Evolutionary conservation across 495 filamentous ascomycete species (phyloP).

Genomic region (Cetradonia linearis): DNA sequence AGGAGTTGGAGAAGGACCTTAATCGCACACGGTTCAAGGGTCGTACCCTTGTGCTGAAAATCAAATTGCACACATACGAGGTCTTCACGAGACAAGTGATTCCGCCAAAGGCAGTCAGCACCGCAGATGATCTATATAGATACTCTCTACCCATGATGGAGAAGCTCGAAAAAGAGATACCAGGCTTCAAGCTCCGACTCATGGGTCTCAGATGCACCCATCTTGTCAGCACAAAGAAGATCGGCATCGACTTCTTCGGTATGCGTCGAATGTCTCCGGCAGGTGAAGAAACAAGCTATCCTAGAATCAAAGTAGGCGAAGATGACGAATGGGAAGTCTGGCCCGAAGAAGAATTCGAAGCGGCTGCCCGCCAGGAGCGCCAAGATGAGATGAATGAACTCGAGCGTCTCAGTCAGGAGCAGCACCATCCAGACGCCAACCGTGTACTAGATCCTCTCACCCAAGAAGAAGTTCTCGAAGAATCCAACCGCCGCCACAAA

Average conservation of each 20-base stretch:
- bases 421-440: slow-evolving; percentile 4
- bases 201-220: slow-evolving; percentile 85
- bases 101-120: slow-evolving; percentile 57
- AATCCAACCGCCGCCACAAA: slow-evolving; percentile 25
- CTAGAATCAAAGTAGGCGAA: slow-evolving; percentile 10
- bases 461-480: slow-evolving; percentile 23
- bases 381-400: slow-evolving; percentile 56
- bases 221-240: slow-evolving; percentile 73
- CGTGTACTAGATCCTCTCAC: slow-evolving; percentile 3
- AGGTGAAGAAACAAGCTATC: not conserved
- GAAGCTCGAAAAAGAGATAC: slow-evolving; percentile 79
- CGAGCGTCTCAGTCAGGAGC: slow-evolving; percentile 54
- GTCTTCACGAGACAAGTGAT: slow-evolving; percentile 74
- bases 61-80: slow-evolving; percentile 91
- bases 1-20: slow-evolving; percentile 85
- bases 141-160: slow-evolving; percentile 72
- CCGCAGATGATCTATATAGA: slow-evolving; percentile 73
- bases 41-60: slow-evolving; percentile 78
- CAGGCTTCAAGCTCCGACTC: slow-evolving; percentile 68
- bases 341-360: slow-evolving; percentile 61
- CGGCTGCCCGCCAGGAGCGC: slow-evolving; percentile 50
- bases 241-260: slow-evolving; percentile 72
- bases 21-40: slow-evolving; percentile 73
- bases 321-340: slow-evolving; percentile 53
- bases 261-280: slow-evolving; percentile 21